Conservation (phyloP, 306 rosid genomes). For the Senna tora region DNA sequence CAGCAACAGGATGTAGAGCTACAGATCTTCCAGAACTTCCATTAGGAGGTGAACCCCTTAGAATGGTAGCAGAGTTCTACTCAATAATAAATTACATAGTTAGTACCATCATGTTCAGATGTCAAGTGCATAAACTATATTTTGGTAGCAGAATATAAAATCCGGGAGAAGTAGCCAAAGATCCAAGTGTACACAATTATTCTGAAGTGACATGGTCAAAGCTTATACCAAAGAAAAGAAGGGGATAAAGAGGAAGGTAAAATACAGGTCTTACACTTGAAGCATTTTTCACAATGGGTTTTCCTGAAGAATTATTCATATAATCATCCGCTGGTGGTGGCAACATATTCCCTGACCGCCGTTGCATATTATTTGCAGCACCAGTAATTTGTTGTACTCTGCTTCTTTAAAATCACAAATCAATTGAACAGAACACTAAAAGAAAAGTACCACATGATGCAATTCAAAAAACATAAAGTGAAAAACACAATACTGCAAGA, state of each 20-base stretch:
- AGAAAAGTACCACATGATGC: slow-evolving; percentile 34
- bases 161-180: neutral
- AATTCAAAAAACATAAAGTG: slow-evolving; percentile 24
- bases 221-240: neutral
- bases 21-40: slow-evolving; percentile 71
- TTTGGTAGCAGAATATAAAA: slow-evolving; percentile 13
- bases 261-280: slow-evolving; percentile 65
- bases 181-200: neutral
- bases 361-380: slow-evolving; percentile 66
- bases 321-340: slow-evolving; percentile 85
- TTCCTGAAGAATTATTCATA: slow-evolving; percentile 54
- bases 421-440: slow-evolving; percentile 44
- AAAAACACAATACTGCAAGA: neutral
- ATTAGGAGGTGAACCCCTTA: slow-evolving; percentile 80
- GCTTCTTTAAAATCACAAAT: slow-evolving; percentile 67
- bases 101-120: slow-evolving; percentile 21
- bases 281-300: slow-evolving; percentile 62
- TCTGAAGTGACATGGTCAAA: neutral
- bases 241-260: neutral
- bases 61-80: slow-evolving; percentile 59
- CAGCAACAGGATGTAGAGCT: slow-evolving; percentile 65
- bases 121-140: slow-evolving; percentile 10
- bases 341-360: slow-evolving; percentile 76
- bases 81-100: slow-evolving; percentile 31
- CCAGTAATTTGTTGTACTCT: slow-evolving; percentile 95